Evolutionary conservation across 768 basidiomycete species (phyloP).

Genomic region (Suillus lakei): DNA sequence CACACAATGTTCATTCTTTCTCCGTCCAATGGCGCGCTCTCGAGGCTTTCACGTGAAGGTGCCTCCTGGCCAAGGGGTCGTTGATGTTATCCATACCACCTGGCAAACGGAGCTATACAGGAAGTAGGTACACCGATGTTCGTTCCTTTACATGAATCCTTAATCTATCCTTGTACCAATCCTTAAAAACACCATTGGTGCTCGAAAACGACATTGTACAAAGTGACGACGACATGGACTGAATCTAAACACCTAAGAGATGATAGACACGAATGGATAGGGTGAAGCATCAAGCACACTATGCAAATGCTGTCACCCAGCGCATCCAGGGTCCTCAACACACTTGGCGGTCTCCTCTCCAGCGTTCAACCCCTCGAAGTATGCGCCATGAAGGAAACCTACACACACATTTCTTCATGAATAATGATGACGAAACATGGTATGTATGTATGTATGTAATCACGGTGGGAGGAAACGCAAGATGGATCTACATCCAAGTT

Average conservation of each 20-base stretch:
- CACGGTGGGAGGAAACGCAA: neutral
- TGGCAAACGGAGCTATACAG: no score
- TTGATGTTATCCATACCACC: no score
- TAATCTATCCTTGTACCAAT: no score
- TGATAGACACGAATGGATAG: constrained; percentile 26
- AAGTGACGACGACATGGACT: neutral
- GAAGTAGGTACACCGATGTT: no score
- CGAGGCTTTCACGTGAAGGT: no score
- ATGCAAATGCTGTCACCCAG: constrained; percentile 30
- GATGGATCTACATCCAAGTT: neutral
- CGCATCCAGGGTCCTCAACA: constrained; percentile 33
- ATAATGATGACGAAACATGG: neutral
- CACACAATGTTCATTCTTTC: no score
- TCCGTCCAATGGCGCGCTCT: no score
- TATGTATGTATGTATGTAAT: constrained; percentile 3
- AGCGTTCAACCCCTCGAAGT: constrained; percentile 53
- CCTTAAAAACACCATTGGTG: no score
- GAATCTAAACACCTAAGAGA: neutral
- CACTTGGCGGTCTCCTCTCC: constrained; percentile 48
- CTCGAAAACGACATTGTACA: no score
- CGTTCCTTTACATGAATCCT: no score
- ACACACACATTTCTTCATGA: neutral
- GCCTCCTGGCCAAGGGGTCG: no score
- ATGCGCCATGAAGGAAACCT: constrained; percentile 66
- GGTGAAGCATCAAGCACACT: constrained; percentile 38